phyloP scores from a whole-genome alignment of 2,329 filamentous ascomycete genomes.

The Colletotrichum tofieldiae region DNA sequence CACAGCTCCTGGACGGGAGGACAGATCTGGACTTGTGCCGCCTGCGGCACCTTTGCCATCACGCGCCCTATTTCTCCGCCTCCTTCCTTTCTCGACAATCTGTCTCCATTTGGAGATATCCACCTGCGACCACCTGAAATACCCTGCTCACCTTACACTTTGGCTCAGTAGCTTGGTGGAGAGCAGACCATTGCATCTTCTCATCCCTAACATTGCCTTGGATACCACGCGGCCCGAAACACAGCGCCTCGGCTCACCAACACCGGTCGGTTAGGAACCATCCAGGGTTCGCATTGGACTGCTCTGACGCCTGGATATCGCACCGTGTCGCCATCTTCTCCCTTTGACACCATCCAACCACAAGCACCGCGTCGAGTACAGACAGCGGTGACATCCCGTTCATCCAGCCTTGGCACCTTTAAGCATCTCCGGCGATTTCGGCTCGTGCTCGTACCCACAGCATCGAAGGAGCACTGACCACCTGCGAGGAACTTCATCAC shows the following conservation, averaged over 20 bases:
- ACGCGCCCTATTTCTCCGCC: background rate
- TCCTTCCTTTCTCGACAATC: conserved; percentile 16
- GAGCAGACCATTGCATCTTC: background rate
- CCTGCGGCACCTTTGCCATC: conserved; percentile 15
- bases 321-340: background rate
- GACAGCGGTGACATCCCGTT: conserved; percentile 13
- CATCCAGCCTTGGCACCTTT: conserved; percentile 13
- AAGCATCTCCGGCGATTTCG: conserved; percentile 7
- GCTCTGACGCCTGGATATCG: background rate
- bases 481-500: conserved; percentile 1
- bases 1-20: conserved; percentile 10
- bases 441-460: conserved; percentile 3
- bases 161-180: background rate
- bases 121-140: background rate
- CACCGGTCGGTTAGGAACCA: background rate
- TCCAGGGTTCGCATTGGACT: background rate
- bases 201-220: conserved; percentile 4
- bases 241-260: background rate
- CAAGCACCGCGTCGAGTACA: conserved; percentile 14
- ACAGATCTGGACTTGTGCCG: conserved; percentile 22
- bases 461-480: conserved; percentile 11
- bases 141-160: conserved; percentile 2
- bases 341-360: background rate
- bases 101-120: background rate
- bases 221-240: conserved; percentile 13